Conservation (phyloP, 2,329 filamentous ascomycete species). For the Pseudogymnoascus pannorum region DNA sequence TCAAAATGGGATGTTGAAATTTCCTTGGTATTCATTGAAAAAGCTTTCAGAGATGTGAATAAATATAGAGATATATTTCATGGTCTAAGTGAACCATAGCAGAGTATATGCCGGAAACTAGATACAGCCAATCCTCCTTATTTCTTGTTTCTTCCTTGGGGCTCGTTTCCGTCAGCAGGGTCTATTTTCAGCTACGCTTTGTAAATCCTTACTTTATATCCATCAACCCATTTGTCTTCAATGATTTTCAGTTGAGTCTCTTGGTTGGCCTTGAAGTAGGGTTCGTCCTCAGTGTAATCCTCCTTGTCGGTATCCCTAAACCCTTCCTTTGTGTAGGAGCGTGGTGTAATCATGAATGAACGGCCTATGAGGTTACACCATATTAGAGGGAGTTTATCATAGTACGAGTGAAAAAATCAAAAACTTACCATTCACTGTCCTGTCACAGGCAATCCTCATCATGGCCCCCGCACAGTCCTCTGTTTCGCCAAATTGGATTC, state of each 20-base stretch:
- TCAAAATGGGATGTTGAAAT: neutral
- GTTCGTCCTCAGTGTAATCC: conserved; percentile 31
- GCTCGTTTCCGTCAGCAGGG: neutral
- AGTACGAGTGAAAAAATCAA: neutral
- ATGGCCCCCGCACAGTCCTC: conserved; percentile 29
- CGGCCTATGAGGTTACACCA: conserved; percentile 22
- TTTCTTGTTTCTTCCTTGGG: conserved; percentile 5
- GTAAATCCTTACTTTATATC: conserved; percentile 31
- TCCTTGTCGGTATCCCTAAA: conserved; percentile 35
- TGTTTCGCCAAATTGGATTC: conserved; percentile 31
- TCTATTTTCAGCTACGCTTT: conserved; percentile 21
- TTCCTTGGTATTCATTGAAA: neutral
- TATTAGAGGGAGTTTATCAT: conserved; percentile 13
- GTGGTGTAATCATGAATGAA: conserved; percentile 35
- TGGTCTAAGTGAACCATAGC: neutral
- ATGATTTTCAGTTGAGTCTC: conserved; percentile 35
- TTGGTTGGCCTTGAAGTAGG: conserved; percentile 33
- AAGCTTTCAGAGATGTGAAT: neutral
- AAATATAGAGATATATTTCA: neutral
- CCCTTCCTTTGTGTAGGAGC: conserved; percentile 32
- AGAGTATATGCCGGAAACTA: neutral
- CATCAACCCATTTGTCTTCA: conserved; percentile 35
- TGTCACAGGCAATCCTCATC: conserved; percentile 30
- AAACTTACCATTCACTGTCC: conserved; percentile 26
- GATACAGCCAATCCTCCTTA: neutral